phyloP scores from a whole-genome alignment of 1,284 basidiomycete genomes.

The Exobasidium rhododendri region DNA sequence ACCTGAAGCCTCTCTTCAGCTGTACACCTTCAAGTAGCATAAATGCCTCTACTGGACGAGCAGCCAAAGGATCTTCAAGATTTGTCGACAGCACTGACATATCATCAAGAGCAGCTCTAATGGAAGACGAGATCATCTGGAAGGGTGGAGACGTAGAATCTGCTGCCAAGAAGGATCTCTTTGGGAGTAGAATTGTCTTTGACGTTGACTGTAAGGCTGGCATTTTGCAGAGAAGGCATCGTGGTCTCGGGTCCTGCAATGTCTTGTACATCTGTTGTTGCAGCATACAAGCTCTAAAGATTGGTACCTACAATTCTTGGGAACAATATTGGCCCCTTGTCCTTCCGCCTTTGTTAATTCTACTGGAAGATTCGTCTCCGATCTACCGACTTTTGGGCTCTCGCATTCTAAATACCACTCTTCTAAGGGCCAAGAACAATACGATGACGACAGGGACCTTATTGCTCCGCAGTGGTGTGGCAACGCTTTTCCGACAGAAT shows the following conservation, averaged over 20 bases:
- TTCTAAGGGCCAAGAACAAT: background rate
- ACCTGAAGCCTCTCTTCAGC: slow-evolving; percentile 2
- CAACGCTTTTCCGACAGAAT: background rate
- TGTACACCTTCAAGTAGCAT: background rate
- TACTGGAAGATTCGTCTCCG: slow-evolving; percentile 8
- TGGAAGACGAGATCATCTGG: slow-evolving; percentile 5
- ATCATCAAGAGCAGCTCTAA: background rate
- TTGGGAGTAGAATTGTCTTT: background rate
- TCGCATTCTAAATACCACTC: background rate
- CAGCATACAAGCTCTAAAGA: background rate
- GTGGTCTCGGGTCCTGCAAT: background rate
- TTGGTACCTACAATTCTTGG: background rate
- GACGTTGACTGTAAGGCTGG: background rate
- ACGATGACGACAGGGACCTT: background rate
- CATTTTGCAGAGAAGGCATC: background rate
- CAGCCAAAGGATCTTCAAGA: background rate
- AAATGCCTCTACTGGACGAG: background rate
- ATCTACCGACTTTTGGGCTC: background rate
- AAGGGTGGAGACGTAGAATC: background rate
- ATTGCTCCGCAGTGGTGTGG: slow-evolving; percentile 1
- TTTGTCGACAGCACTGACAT: background rate
- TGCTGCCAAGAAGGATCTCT: background rate
- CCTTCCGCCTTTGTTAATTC: background rate
- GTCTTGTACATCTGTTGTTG: background rate
- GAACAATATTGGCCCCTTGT: background rate